Evolutionary conservation across 2,329 filamentous ascomycete species (phyloP), one percentile per base, ranked within the genome.

Genomic region (Sporothrix variecibatus): DNA sequence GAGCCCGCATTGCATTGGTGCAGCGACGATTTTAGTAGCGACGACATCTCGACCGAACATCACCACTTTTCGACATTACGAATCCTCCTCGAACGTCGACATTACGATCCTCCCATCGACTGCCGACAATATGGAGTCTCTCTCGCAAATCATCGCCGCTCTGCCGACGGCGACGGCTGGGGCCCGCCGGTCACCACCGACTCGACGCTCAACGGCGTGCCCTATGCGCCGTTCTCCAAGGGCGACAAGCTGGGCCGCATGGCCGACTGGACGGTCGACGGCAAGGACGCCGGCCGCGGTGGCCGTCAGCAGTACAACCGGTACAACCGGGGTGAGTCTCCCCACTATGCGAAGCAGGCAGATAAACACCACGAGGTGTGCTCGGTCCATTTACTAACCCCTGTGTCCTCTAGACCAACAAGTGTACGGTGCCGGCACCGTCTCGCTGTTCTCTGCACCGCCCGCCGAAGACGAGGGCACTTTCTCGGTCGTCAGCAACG

Each of bases 241-340:
- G 94, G 94, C 82, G 96, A 99, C 87, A 98, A 98, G 89, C 88
- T 99, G 75, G 96, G 96, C 81, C 95, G 96, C 83, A 98, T 99
- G 95, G 96, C 96, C 76, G 96, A 99, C 87, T 99, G 96, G 96
- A 97, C 95, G 23, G 82, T 91, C 67, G 96, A 98, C 82, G 91
- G 93, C 83, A 98, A 98, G 85, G 94, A 96, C 78, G 86, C 88
- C 75, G 89, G 87, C 69, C 87, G 90, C 75, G 92, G 93, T 78
- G 93, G 94, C 76, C 88, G 95, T 82, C 91, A 93, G 83, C 93
- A 96, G 82, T 98, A 97, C 84, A 94, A 95, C 84, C 89, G 95
- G 79, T 96, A 95, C 84, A 98, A 93, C 85, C 92, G 96, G 90
- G 95, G 95, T 97, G 84, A 69, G 85, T 78, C 8, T 9, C 9